Conservation (phyloP, 2,329 filamentous ascomycete species). For the Talaromyces rugulosus region DNA sequence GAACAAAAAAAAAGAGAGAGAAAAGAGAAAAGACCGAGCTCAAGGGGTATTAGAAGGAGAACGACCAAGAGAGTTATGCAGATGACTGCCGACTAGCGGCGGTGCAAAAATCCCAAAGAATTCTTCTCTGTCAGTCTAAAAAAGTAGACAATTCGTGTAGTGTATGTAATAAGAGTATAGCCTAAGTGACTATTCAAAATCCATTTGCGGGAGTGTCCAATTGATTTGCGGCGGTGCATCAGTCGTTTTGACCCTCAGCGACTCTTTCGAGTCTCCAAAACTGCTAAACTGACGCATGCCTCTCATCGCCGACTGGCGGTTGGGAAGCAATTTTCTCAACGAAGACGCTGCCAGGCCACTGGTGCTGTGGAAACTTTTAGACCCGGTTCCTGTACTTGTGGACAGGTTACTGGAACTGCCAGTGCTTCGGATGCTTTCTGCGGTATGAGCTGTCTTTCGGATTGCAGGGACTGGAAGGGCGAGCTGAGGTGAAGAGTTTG, state of each 20-base stretch:
- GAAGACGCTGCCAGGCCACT: constrained; percentile 34
- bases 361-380: constrained; percentile 28
- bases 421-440: constrained; percentile 32
- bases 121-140: not conserved
- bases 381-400: constrained; percentile 26
- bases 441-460: constrained; percentile 14
- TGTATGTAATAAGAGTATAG: no score
- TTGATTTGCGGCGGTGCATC: constrained; percentile 32
- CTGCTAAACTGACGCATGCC: constrained; percentile 11
- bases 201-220: constrained; percentile 35
- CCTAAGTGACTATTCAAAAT: constrained; percentile 17
- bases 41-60: not conserved
- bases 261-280: constrained; percentile 17
- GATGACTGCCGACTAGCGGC: not conserved
- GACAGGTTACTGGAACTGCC: constrained; percentile 34
- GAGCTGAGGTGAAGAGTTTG: constrained; percentile 21
- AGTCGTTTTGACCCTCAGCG: constrained; percentile 21
- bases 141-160: constrained; percentile 20
- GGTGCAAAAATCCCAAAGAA: not conserved
- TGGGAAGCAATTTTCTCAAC: constrained; percentile 30
- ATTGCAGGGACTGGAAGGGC: constrained; percentile 30
- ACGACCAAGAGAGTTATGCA: not conserved
- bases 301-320: constrained; percentile 19
- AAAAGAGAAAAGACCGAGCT: not conserved
- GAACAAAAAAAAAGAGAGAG: not conserved